Evolutionary conservation across 768 basidiomycete genomes (phyloP).

Genomic region (Amanita muscaria): DNA sequence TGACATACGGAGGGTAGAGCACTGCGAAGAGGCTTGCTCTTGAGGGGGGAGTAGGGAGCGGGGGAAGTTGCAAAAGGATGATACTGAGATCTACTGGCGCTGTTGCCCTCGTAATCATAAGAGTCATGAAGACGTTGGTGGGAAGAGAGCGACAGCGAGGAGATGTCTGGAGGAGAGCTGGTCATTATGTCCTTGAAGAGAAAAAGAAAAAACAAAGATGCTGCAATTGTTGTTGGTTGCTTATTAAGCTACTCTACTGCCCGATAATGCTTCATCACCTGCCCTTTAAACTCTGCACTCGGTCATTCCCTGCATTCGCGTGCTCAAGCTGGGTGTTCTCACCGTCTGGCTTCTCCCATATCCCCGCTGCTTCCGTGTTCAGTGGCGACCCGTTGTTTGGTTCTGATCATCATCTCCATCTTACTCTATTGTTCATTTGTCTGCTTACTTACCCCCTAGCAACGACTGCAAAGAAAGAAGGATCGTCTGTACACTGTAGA

Average conservation of each 20-base stretch:
- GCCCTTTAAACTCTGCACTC: neutral
- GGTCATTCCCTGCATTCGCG: neutral
- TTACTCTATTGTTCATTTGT: constrained; percentile 2
- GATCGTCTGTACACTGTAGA: constrained; percentile 87
- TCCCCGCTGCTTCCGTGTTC: constrained; percentile 75
- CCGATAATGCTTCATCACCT: constrained; percentile 8
- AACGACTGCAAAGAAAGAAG: constrained; percentile 82
- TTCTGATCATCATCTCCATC: constrained; percentile 40
- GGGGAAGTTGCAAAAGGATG: constrained; percentile 56
- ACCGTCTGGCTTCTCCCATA: constrained; percentile 74
- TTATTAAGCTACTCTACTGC: constrained; percentile 10
- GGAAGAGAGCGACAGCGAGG: constrained; percentile 63
- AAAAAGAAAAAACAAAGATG: constrained; percentile 21
- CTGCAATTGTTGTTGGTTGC: constrained; percentile 26
- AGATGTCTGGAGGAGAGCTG: constrained; percentile 72
- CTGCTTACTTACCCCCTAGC: constrained; percentile 60
- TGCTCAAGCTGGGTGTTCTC: constrained; percentile 13
- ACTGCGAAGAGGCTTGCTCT: constrained; percentile 62
- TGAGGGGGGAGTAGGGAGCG: constrained; percentile 58
- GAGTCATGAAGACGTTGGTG: constrained; percentile 79
- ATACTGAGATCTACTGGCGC: constrained; percentile 49
- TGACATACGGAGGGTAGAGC: constrained; percentile 65
- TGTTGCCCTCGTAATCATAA: constrained; percentile 74
- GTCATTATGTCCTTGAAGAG: constrained; percentile 60
- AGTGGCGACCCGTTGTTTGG: constrained; percentile 91